Percentiles rank a stretch among this genome's conserved stretches.
Conservation (phyloP, 345 rosid genomes). For the Moringa oleifera region DNA sequence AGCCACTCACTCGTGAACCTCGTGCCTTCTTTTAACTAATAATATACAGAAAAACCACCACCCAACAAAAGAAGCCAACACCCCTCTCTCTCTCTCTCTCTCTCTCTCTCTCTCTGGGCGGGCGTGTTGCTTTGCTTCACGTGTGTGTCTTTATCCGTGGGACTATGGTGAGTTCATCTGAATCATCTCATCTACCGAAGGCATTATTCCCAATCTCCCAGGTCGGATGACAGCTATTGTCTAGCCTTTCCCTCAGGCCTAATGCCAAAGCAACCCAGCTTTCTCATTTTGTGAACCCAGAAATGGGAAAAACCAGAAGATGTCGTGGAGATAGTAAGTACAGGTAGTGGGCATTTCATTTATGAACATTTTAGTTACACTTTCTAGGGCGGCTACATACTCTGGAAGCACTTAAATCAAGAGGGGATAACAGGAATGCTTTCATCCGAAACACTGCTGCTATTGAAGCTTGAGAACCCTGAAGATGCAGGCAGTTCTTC, state of each 20-base stretch:
- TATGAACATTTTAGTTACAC: constrained; percentile 24
- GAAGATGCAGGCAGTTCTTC: constrained; percentile 56
- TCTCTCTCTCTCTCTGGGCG: too few species aligned
- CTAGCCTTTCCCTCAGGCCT: too few species aligned
- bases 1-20: constrained; percentile 29
- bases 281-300: constrained; percentile 13
- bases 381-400: constrained; percentile 15
- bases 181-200: too few species aligned
- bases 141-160: too few species aligned
- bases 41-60: constrained; percentile 5
- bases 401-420: constrained; percentile 23
- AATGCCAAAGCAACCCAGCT: too few species aligned
- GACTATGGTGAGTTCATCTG: too few species aligned
- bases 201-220: too few species aligned
- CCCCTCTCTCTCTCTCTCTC: constrained; percentile 5
- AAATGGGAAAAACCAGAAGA: neutral
- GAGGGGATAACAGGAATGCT: constrained; percentile 56
- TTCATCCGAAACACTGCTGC: constrained; percentile 46
- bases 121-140: too few species aligned
- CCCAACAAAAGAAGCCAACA: constrained; percentile 17
- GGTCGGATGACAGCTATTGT: too few species aligned
- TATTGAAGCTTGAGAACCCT: constrained; percentile 38
- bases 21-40: constrained; percentile 23
- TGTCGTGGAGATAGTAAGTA: constrained; percentile 1
- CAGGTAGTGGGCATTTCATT: constrained; percentile 1